A percentile compares a stretch with the other conserved stretches of the same genome.
Conservation (phyloP, 2,329 filamentous ascomycete species). For the Pyrenophora tritici-repentis region DNA sequence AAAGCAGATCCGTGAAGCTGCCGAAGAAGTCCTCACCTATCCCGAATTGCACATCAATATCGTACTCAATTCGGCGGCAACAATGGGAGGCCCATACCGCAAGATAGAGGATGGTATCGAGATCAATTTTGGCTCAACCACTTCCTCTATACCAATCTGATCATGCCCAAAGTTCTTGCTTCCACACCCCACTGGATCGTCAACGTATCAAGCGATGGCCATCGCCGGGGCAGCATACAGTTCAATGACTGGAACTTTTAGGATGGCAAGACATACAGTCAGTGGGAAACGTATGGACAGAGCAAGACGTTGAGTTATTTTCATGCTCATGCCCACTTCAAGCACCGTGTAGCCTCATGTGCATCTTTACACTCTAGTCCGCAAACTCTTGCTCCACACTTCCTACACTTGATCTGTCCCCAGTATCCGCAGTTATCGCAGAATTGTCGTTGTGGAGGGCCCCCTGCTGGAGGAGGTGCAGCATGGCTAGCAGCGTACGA, state of each 20-base stretch:
- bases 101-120: constrained; percentile 46
- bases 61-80: constrained; percentile 50
- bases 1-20: constrained; percentile 43
- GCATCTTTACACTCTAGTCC: constrained; percentile 74
- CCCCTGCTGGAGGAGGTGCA: constrained; percentile 46
- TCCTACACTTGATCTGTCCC: constrained; percentile 75
- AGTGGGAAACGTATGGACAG: constrained; percentile 56
- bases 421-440: constrained; percentile 84
- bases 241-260: constrained; percentile 54
- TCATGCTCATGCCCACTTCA: constrained; percentile 43
- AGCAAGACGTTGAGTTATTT: constrained; percentile 48
- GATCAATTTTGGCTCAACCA: constrained; percentile 53
- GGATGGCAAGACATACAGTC: constrained; percentile 47
- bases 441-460: constrained; percentile 65
- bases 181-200: constrained; percentile 48
- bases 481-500: constrained; percentile 67
- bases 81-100: constrained; percentile 42
- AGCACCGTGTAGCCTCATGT: constrained; percentile 70
- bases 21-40: constrained; percentile 34
- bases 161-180: constrained; percentile 51
- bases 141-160: constrained; percentile 50
- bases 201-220: constrained; percentile 50
- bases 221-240: constrained; percentile 47
- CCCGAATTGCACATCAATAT: constrained; percentile 48
- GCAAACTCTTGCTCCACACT: constrained; percentile 79